Conservation (phyloP, 192 early-diverging fungal species). For the Dissophora ornata region DNA sequence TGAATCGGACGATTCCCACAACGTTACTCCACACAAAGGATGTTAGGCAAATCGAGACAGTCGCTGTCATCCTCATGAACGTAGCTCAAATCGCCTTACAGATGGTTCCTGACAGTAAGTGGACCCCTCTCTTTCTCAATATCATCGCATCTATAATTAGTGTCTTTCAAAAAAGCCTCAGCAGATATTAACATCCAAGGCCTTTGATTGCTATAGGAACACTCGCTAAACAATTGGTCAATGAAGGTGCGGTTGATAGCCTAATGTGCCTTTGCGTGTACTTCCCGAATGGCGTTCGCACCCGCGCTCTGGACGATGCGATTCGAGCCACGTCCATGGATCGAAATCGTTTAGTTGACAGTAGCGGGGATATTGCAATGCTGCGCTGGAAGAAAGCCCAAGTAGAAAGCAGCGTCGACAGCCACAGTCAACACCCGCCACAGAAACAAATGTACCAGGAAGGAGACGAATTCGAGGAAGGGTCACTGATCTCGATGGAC, state of each 20-base stretch:
- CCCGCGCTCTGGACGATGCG: constrained; percentile 36
- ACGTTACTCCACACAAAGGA: constrained; percentile 23
- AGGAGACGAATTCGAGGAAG: constrained; percentile 11
- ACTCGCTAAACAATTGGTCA: constrained; percentile 30
- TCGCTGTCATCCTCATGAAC: constrained; percentile 35
- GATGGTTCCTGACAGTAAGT: constrained; percentile 50
- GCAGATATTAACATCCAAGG: no score
- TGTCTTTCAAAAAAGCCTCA: no score
- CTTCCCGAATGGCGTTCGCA: constrained; percentile 38
- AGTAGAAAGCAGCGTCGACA: not conserved
- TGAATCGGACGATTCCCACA: constrained; percentile 27
- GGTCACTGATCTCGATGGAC: constrained; percentile 33
- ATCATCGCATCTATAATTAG: not conserved
- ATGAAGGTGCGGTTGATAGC: constrained; percentile 35
- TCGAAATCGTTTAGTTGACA: not conserved
- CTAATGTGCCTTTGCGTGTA: constrained; percentile 50
- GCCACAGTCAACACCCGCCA: not conserved
- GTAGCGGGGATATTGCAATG: not conserved
- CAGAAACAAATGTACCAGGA: not conserved
- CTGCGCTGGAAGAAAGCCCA: not conserved
- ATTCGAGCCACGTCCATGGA: constrained; percentile 10
- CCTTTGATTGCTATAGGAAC: constrained; percentile 27
- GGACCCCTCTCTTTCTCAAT: not conserved
- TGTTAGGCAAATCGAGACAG: constrained; percentile 25
- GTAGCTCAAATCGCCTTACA: constrained; percentile 38